Evolutionary conservation across 495 filamentous ascomycete genomes (phyloP).

Genomic region (Talaromyces stipitatus): DNA sequence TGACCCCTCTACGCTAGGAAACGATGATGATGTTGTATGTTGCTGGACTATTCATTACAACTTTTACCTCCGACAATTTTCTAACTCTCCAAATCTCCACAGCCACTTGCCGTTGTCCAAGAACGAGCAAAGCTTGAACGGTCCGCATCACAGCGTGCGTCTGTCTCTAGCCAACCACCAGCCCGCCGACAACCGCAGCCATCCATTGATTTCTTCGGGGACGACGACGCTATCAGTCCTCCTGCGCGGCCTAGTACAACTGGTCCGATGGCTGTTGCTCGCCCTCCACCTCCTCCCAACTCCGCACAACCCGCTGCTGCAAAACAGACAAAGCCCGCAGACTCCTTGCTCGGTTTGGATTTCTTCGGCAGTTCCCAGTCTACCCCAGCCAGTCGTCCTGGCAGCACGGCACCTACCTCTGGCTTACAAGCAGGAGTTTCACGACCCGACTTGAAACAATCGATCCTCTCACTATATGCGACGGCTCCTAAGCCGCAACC

Average conservation of each 20-base stretch:
- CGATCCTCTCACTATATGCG: slow-evolving; percentile 90
- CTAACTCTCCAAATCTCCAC: slow-evolving; percentile 16
- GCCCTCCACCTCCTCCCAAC: slow-evolving; percentile 56
- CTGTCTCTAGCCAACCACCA: slow-evolving; percentile 33
- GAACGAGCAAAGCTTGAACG: slow-evolving; percentile 64
- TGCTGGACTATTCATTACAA: not conserved
- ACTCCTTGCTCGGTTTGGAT: slow-evolving; percentile 87
- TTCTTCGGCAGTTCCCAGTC: slow-evolving; percentile 72
- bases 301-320: slow-evolving; percentile 51
- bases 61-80: not conserved
- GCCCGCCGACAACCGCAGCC: slow-evolving; percentile 31
- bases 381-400: slow-evolving; percentile 57
- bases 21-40: slow-evolving; percentile 65
- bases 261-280: slow-evolving; percentile 43
- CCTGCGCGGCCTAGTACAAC: slow-evolving; percentile 61
- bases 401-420: slow-evolving; percentile 59
- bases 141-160: slow-evolving; percentile 38
- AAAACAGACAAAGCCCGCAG: slow-evolving; percentile 63
- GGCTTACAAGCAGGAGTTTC: slow-evolving; percentile 54
- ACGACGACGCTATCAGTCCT: slow-evolving; percentile 46
- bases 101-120: slow-evolving; percentile 67
- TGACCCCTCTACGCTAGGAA: slow-evolving; percentile 79
- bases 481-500: slow-evolving; percentile 66
- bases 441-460: slow-evolving; percentile 91
- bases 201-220: slow-evolving; percentile 57